A percentile compares a stretch with the other conserved stretches of the same genome.
These are phyloP conservation scores for Volvariella surrecta DNA, from an alignment of 1,284 basidiomycete genomes.

Conservation along the genomic window DNA sequence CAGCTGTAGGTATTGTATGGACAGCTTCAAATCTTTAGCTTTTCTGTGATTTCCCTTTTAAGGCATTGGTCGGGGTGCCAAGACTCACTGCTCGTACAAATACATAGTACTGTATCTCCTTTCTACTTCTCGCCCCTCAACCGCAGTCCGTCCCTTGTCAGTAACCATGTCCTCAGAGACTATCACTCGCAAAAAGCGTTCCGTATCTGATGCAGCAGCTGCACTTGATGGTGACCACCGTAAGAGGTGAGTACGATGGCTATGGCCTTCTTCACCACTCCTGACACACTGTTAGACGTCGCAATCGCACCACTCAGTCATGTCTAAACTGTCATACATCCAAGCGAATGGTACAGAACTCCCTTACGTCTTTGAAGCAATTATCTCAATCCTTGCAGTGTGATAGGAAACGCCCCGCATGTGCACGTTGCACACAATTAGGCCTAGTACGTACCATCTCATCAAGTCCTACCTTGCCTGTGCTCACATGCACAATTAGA, in stretches of 20 bases:
- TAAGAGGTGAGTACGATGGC: constrained; percentile 23
- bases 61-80: constrained; percentile 17
- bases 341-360: constrained; percentile 64
- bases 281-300: constrained; percentile 20
- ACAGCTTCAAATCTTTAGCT: constrained; percentile 16
- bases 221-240: constrained; percentile 30
- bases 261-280: constrained; percentile 2
- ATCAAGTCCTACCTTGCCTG: neutral
- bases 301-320: constrained; percentile 36
- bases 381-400: constrained; percentile 33
- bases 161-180: constrained; percentile 20
- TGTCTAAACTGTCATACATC: constrained; percentile 51
- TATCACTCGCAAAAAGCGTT: constrained; percentile 19
- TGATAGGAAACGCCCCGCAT: constrained; percentile 60
- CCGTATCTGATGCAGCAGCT: constrained; percentile 18
- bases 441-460: constrained; percentile 40
- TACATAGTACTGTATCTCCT: constrained; percentile 11
- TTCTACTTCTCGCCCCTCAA: constrained; percentile 1
- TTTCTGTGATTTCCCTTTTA: constrained; percentile 9
- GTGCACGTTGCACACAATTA: constrained; percentile 66
- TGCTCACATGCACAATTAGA: constrained; percentile 30
- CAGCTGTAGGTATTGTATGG: constrained; percentile 15
- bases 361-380: neutral
- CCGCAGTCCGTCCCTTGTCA: neutral
- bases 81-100: constrained; percentile 22